These are phyloP conservation scores for Casuarina cunninghamiana DNA, from an alignment of 306 rosid genomes.

Conservation along the genomic window DNA sequence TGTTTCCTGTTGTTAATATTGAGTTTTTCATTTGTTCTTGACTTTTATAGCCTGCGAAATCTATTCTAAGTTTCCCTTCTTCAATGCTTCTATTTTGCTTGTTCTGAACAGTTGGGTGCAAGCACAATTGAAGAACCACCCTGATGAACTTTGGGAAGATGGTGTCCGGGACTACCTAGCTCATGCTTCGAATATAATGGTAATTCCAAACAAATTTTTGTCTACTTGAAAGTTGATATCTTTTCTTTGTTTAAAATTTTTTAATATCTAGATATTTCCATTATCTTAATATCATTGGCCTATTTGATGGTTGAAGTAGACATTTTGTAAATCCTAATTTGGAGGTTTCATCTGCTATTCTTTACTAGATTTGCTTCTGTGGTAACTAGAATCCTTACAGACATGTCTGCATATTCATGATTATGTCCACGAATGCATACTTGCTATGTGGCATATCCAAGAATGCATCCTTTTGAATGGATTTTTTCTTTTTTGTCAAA, in stretches of 20 bases:
- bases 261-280: background rate
- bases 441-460: background rate
- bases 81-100: conserved; percentile 19
- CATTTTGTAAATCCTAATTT: background rate
- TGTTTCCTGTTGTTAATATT: background rate
- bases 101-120: conserved; percentile 86
- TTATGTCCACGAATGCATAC: background rate
- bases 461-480: background rate
- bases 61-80: conserved; percentile 12
- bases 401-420: background rate
- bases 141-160: conserved; percentile 99
- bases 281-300: background rate
- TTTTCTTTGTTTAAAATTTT: conserved; percentile 17
- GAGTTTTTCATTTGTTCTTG: background rate
- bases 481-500: background rate
- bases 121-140: conserved; percentile 77
- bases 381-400: background rate
- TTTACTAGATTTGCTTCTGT: background rate
- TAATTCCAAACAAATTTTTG: conserved; percentile 34
- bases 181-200: conserved; percentile 87
- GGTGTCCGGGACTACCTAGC: conserved; percentile 81
- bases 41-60: conserved; percentile 9
- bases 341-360: background rate
- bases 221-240: conserved; percentile 10
- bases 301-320: conserved; percentile 1